Conservation (phyloP, 225 moss, liverwort and hornwort species). For the Pleurozium schreberi region DNA sequence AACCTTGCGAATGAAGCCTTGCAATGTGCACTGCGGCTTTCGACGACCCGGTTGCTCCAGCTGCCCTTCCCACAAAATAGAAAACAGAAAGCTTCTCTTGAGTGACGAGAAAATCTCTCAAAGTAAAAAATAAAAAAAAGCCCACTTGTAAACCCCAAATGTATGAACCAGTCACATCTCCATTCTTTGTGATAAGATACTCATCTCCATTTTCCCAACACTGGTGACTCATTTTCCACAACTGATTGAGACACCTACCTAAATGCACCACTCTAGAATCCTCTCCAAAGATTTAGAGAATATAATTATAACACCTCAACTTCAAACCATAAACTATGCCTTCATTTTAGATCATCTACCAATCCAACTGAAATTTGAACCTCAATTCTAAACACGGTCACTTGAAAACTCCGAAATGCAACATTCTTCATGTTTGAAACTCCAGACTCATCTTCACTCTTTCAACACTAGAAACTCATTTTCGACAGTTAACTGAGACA, state of each 20-base stretch:
- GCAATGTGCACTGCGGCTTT: slow-evolving; percentile 85
- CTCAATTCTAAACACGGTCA: background rate
- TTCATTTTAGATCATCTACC: background rate
- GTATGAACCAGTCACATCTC: background rate
- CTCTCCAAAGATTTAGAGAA: background rate
- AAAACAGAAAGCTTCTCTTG: background rate
- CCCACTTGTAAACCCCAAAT: background rate
- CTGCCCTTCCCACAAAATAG: slow-evolving; percentile 22
- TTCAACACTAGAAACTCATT: background rate
- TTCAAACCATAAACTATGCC: background rate
- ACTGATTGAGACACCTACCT: background rate
- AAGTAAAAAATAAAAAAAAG: background rate
- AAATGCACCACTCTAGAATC: background rate
- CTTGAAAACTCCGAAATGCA: background rate
- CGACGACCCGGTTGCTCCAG: slow-evolving; percentile 85
- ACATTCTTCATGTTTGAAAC: too few relatives aligned
- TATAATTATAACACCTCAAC: background rate
- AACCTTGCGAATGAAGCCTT: slow-evolving; percentile 51
- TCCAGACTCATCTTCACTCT: too few relatives aligned
- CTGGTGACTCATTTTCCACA: background rate
- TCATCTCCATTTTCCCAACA: background rate
- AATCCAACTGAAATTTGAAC: too few relatives aligned
- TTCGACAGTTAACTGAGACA: background rate
- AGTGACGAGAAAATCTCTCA: background rate
- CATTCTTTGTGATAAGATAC: background rate